A percentile compares a stretch with the other conserved stretches of the same genome.
Evolutionary conservation across 1,284 basidiomycete species (phyloP).

Genomic region (Ceratobasidium sp.): DNA sequence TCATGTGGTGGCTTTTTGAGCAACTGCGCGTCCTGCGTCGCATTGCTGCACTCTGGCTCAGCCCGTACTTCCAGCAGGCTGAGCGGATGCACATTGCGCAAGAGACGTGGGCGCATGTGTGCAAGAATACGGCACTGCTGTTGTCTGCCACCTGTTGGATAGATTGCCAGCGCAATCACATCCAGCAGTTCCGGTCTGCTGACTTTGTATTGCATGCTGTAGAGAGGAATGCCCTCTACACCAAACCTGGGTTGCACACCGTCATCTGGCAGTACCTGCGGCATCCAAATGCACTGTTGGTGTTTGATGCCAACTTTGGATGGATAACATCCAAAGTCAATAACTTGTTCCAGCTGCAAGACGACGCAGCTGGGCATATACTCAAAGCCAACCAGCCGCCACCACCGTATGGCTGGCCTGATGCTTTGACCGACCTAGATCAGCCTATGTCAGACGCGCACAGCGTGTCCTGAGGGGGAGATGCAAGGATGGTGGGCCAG

Average conservation of each 20-base stretch:
- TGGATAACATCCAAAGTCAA: neutral
- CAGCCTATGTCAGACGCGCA: too few species aligned
- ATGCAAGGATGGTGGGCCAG: constrained; percentile 4
- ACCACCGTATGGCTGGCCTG: neutral
- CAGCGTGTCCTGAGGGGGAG: too few species aligned
- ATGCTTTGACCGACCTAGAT: too few species aligned
- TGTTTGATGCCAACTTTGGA: neutral
- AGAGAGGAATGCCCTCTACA: neutral
- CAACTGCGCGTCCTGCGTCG: neutral
- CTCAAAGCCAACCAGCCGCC: neutral
- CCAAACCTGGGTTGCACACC: neutral
- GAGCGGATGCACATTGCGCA: neutral
- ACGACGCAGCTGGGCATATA: neutral
- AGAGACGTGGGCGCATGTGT: neutral
- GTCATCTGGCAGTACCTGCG: neutral
- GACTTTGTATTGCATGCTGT: neutral
- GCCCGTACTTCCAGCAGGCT: neutral
- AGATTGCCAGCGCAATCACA: neutral
- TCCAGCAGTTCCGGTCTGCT: neutral
- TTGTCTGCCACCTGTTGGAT: neutral
- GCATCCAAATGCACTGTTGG: neutral
- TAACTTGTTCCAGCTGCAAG: neutral
- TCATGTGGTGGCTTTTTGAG: neutral
- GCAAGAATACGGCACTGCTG: neutral
- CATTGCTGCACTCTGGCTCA: neutral